Base-by-base conservation (phyloP, 2,329 filamentous ascomycete genomes). In the Nannizziopsis arthrosporioides region DNA sequence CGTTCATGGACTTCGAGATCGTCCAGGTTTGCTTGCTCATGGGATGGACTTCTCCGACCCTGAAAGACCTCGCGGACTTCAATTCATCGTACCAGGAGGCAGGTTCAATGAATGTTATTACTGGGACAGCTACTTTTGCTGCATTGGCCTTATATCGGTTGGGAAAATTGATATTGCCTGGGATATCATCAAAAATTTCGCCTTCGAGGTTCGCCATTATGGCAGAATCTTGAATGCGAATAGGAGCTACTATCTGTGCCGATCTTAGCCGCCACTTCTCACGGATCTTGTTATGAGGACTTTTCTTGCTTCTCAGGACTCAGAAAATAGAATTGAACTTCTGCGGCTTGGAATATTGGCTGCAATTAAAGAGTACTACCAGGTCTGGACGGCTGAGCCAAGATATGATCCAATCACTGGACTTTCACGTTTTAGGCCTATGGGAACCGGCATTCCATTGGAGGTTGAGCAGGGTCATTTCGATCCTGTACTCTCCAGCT, bases 51-150 rank as follows among this genome's bases (percentile, higher is more conserved):
- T 86, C 59, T 70, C 76, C 22, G 71, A 87, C 42, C 22, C 22
- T 3, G 22, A 27, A 27, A 27, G 22, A 7, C 22, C 22, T 27
- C 74, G 74, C 31, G 87, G 87, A 1, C 70, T 87, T 45, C 85
- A 86, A 1, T 94, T 93, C 58, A 85, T 94, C 12, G 87, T 93
- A 2, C 87, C 87, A 0, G 87, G 86, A 49, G 87, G 86, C 22
- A 78, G 87, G 15, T 94, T 94, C 78, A 94, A 93, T 65, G 87
- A 94, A 65, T 69, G 93, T 15, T 93, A 94, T 61, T 85, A 86
- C 45, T 93, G 86, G 86, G 86, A 94, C 66, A 90, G 84, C 63
- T 93, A 92, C 71, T 92, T 94, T 85, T 84, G 87, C 63, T 86
- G 85, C 10, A 72, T 93, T 1, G 86, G 86, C 19, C 74, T 94